A percentile compares a stretch with the other conserved stretches of the same genome.
Evolutionary conservation across 2,329 filamentous ascomycete species (phyloP).

Genomic region (Trichoderma sp.): DNA sequence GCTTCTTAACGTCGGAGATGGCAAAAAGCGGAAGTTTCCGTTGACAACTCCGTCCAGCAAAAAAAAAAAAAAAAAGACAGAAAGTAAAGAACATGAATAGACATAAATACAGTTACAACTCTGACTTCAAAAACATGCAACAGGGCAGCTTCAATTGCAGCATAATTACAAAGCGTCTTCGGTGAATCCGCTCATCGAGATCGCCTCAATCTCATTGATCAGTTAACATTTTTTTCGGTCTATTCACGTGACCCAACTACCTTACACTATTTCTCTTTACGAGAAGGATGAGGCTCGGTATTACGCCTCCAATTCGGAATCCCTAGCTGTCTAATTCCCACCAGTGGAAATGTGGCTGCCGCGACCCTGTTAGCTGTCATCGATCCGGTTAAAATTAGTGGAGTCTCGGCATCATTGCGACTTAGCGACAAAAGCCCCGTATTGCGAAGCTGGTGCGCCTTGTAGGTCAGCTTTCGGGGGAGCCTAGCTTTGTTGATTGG

Average conservation of each 20-base stretch:
- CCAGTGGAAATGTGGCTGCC: constrained; percentile 13
- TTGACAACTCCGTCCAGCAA: neutral
- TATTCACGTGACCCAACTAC: neutral
- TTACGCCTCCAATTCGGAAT: constrained; percentile 3
- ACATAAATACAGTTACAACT: neutral
- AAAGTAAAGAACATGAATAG: neutral
- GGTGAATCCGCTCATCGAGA: neutral
- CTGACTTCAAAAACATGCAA: neutral
- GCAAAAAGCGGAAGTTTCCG: neutral
- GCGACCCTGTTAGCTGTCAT: neutral
- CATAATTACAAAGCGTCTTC: neutral
- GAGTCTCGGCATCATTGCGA: neutral
- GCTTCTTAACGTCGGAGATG: neutral
- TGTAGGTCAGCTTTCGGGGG: neutral
- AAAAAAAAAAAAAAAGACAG: neutral
- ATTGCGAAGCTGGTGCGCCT: neutral
- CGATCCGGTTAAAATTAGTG: constrained; percentile 9
- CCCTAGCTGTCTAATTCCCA: neutral
- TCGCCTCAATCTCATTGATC: neutral
- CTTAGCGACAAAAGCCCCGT: neutral
- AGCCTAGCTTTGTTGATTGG: constrained; percentile 7
- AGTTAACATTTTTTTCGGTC: neutral
- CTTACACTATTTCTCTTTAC: neutral
- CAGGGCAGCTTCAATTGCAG: neutral
- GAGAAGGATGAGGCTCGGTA: constrained; percentile 16